phyloP scores from a whole-genome alignment of 805 yeast genomes.

The Deakozyma indianensis region DNA sequence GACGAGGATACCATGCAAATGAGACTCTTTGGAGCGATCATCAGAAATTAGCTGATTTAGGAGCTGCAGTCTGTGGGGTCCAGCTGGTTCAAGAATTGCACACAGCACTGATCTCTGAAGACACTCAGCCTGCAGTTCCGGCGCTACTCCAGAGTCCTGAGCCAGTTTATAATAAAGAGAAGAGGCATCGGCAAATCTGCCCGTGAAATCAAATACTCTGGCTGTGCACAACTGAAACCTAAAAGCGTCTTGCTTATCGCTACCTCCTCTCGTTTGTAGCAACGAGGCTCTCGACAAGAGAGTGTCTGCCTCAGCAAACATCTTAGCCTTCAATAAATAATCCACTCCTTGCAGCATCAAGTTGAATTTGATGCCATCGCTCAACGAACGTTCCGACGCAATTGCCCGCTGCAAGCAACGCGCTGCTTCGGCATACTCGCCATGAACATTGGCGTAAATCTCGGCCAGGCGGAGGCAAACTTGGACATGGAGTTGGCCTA shows the following conservation, averaged over 20 bases:
- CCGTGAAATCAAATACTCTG: not conserved
- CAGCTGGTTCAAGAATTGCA: not conserved
- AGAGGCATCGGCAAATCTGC: not conserved
- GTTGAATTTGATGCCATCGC: not conserved
- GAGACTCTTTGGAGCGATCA: not conserved
- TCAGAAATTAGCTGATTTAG: not conserved
- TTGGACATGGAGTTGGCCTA: not conserved
- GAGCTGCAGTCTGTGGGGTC: not conserved
- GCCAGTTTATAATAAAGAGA: not conserved
- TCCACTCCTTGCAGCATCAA: not conserved
- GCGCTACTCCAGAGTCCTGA: not conserved
- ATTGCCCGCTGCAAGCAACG: not conserved
- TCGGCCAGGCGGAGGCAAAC: not conserved
- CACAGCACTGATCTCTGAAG: not conserved
- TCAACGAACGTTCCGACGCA: not conserved
- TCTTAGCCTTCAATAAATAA: not conserved
- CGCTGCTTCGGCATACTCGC: not conserved
- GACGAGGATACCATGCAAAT: not conserved
- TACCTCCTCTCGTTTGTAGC: not conserved
- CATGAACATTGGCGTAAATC: not conserved
- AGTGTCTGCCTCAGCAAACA: not conserved
- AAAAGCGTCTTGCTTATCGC: not conserved
- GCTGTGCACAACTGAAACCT: not conserved
- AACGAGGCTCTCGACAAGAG: not conserved
- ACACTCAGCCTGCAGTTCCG: not conserved